Evolutionary conservation across 495 filamentous ascomycete species (phyloP).

Genomic region (Aspergillus asperescens): DNA sequence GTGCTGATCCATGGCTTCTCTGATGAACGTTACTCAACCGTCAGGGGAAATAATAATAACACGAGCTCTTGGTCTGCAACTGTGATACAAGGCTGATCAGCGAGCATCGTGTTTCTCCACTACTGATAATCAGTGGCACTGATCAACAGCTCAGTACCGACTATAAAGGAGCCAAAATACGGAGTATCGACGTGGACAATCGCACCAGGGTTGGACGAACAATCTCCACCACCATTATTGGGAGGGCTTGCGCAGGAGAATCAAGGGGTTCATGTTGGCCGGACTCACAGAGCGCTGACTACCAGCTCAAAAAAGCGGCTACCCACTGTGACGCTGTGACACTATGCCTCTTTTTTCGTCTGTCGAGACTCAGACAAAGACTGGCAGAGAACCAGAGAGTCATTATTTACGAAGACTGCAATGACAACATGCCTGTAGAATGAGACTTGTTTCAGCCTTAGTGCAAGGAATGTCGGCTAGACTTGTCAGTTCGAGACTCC

Average conservation of each 20-base stretch:
- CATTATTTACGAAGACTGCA: background rate
- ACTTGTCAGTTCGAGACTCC: too few species aligned
- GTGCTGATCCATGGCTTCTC: background rate
- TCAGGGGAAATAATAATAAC: background rate
- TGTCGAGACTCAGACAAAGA: too few species aligned
- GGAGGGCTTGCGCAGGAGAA: background rate
- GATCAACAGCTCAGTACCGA: too few species aligned
- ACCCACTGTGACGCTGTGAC: background rate
- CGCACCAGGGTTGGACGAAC: background rate
- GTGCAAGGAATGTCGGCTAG: constrained; percentile 1
- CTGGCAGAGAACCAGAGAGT: too few species aligned
- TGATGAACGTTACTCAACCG: background rate
- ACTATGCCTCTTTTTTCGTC: background rate
- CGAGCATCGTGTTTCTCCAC: too few species aligned
- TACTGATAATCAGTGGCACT: too few species aligned
- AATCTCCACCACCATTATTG: background rate
- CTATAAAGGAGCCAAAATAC: too few species aligned
- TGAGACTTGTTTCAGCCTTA: constrained; percentile 19
- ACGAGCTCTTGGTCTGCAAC: too few species aligned
- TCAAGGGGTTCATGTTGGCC: background rate
- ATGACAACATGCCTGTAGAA: background rate
- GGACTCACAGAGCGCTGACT: background rate
- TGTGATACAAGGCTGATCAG: too few species aligned
- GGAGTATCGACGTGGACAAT: background rate
- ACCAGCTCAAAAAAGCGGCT: background rate